These are phyloP conservation scores for Hylodesmum podocarpum DNA, from an alignment of 306 rosid genomes.

Conservation along the genomic window DNA sequence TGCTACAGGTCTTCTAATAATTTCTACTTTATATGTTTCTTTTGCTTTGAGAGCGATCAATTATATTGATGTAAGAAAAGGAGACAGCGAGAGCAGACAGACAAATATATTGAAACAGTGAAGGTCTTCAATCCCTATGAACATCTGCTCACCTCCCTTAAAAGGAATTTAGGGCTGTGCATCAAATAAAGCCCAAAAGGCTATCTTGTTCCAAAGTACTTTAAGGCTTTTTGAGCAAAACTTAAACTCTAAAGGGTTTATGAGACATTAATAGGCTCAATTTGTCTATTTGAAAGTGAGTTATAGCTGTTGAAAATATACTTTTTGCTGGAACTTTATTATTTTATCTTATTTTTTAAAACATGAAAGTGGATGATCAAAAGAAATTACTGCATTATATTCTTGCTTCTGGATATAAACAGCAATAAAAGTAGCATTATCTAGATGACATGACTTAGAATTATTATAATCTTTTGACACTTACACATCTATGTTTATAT, in stretches of 20 bases:
- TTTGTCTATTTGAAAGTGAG: neutral
- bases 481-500: conserved; percentile 12
- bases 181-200: conserved; percentile 12
- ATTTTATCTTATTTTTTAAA: neutral
- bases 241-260: neutral
- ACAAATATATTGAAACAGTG: neutral
- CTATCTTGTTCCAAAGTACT: neutral
- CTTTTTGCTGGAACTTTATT: conserved; percentile 4
- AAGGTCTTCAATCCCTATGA: conserved; percentile 11
- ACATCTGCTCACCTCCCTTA: neutral
- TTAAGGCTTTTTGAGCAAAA: neutral
- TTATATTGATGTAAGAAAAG: conserved; percentile 16
- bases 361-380: neutral
- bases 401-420: conserved; percentile 30
- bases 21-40: conserved; percentile 17
- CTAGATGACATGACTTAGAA: conserved; percentile 4
- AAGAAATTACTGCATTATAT: neutral
- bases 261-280: conserved; percentile 4
- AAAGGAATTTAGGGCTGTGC: neutral
- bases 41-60: conserved; percentile 11
- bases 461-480: conserved; percentile 13
- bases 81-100: neutral
- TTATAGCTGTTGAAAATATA: conserved; percentile 8
- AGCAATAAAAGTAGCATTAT: neutral
- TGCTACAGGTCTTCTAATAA: conserved; percentile 70